phyloP scores from a whole-genome alignment of 1,284 basidiomycete species.

The Crucibulum cyathiforme region DNA sequence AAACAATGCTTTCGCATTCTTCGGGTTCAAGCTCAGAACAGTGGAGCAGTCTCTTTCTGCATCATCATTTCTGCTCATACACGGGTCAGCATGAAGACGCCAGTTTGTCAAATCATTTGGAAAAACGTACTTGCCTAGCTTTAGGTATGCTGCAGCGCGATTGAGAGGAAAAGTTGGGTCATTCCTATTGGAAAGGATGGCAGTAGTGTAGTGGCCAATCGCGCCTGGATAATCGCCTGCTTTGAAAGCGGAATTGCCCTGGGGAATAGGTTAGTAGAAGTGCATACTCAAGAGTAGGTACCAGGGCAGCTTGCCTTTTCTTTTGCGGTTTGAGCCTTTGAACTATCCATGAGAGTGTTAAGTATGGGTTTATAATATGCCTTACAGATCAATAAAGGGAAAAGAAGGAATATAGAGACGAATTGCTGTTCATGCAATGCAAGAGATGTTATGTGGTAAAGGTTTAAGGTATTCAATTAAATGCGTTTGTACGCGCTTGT shows the following conservation, averaged over 20 bases:
- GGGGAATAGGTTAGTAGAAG: background rate
- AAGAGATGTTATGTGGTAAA: too few relatives aligned
- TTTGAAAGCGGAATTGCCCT: constrained; percentile 57
- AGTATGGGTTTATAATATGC: background rate
- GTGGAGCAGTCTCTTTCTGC: constrained; percentile 75
- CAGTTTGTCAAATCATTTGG: background rate
- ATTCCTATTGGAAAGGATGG: constrained; percentile 66
- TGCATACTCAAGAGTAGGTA: background rate
- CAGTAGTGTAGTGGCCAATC: constrained; percentile 73
- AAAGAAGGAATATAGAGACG: too few relatives aligned
- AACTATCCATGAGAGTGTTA: background rate
- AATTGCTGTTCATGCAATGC: too few relatives aligned
- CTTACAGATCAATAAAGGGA: too few relatives aligned
- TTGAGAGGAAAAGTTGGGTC: constrained; percentile 78
- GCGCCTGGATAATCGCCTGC: constrained; percentile 49
- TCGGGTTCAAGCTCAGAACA: constrained; percentile 56
- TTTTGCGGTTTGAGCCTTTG: constrained; percentile 31
- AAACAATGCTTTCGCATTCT: constrained; percentile 76
- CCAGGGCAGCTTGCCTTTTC: constrained; percentile 26
- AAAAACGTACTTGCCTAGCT: constrained; percentile 80
- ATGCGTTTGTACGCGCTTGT: too few relatives aligned
- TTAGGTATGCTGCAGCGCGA: constrained; percentile 82
- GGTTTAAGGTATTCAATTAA: too few relatives aligned
- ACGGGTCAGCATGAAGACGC: background rate
- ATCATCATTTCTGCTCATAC: constrained; percentile 64